Evolutionary conservation across 805 yeast genomes (phyloP).

Genomic region (Teunomyces tritomae): DNA sequence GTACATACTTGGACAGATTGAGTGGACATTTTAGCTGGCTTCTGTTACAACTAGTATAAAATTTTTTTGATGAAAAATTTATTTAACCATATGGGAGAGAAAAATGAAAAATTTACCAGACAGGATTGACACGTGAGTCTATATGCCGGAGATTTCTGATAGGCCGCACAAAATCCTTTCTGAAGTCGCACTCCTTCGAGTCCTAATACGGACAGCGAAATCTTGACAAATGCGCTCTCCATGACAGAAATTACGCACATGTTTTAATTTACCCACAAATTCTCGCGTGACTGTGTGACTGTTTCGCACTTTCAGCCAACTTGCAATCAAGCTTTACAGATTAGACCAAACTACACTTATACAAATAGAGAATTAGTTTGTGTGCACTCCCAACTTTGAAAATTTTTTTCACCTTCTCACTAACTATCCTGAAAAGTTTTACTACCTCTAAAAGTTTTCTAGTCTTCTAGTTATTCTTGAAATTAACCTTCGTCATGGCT

Average conservation of each 20-base stretch:
- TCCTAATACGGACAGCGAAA: not conserved
- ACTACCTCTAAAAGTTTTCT: constrained; percentile 3
- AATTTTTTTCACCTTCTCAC: constrained; percentile 12
- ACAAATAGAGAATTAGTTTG: not conserved
- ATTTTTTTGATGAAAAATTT: constrained; percentile 3
- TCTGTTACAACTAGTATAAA: constrained; percentile 4
- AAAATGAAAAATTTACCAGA: constrained; percentile 4
- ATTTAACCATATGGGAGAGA: constrained; percentile 3
- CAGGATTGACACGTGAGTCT: constrained; percentile 2
- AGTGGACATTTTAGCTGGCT: constrained; percentile 53
- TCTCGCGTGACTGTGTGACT: constrained; percentile 2
- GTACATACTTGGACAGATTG: constrained; percentile 88
- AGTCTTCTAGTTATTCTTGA: constrained; percentile 7
- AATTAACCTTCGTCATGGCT: constrained; percentile 53
- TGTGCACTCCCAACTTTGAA: constrained; percentile 7
- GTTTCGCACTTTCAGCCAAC: not conserved
- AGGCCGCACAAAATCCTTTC: not conserved
- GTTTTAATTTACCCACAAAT: not conserved
- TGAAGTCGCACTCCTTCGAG: not conserved
- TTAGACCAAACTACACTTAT: not conserved
- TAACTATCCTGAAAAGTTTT: constrained; percentile 3
- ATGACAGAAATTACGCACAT: not conserved
- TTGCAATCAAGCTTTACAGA: constrained; percentile 1
- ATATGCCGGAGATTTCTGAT: not conserved
- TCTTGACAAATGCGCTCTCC: not conserved